Conservation (phyloP, 768 basidiomycete species). For the Kwoniella botswanensis region DNA sequence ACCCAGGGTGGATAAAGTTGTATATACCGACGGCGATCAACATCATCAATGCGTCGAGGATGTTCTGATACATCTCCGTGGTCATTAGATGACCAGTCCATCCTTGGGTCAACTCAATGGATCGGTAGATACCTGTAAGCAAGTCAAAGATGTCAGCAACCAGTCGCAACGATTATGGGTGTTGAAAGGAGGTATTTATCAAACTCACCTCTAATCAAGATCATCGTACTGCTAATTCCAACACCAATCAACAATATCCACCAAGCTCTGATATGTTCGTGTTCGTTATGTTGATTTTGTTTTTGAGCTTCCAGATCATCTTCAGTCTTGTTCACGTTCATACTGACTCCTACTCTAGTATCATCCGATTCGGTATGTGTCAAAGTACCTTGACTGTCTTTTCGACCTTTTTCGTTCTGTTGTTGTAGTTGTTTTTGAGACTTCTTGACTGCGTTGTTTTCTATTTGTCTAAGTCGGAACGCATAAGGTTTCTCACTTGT, state of each 20-base stretch:
- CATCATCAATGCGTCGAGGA: constrained; percentile 48
- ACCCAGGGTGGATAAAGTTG: constrained; percentile 47
- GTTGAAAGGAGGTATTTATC: background rate
- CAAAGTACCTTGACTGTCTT: constrained; percentile 8
- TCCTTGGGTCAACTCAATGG: constrained; percentile 40
- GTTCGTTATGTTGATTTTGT: constrained; percentile 7
- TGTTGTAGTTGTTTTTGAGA: background rate
- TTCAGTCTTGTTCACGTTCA: background rate
- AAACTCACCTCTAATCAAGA: constrained; percentile 40
- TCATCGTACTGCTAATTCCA: constrained; percentile 33
- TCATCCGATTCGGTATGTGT: constrained; percentile 11
- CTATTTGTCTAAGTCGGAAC: constrained; percentile 30
- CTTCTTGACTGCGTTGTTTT: constrained; percentile 1
- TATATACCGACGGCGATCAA: constrained; percentile 46
- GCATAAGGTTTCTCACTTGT: constrained; percentile 29
- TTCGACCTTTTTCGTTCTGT: background rate
- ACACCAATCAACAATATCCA: constrained; percentile 40
- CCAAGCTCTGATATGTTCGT: constrained; percentile 28
- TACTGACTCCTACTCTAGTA: background rate
- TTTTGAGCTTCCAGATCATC: constrained; percentile 17
- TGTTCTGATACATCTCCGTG: constrained; percentile 35
- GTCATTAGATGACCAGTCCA: constrained; percentile 29
- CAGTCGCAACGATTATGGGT: background rate
- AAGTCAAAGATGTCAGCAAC: background rate
- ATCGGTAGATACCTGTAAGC: constrained; percentile 35